Percentiles rank a stretch among this genome's conserved stretches.
Evolutionary conservation across 2,329 filamentous ascomycete genomes (phyloP).

Genomic region (Botrytis sinoallii): DNA sequence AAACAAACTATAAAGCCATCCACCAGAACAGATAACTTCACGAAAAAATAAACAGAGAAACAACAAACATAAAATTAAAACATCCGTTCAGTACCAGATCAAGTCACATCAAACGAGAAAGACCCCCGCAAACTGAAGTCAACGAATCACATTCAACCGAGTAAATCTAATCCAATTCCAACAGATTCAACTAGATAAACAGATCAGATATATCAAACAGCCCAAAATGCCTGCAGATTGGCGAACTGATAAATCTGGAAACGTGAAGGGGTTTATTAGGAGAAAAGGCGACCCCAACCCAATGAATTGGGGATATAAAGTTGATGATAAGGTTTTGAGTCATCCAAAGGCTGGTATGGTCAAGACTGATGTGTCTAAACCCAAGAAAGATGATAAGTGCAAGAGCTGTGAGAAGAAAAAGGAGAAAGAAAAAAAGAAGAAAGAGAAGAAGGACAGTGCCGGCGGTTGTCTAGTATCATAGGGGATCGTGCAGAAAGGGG

Average conservation of each 20-base stretch:
- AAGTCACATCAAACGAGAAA: neutral
- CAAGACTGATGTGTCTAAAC: neutral
- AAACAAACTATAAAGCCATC: neutral
- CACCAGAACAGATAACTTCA: neutral
- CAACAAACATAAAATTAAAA: neutral
- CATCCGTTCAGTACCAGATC: neutral
- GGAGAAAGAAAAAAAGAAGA: neutral
- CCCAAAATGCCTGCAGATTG: neutral
- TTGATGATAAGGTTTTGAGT: neutral
- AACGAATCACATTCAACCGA: neutral
- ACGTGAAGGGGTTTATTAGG: neutral
- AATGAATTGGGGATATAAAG: neutral
- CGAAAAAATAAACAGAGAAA: neutral
- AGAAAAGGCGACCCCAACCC: constrained; percentile 6
- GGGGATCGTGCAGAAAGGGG: too few relatives aligned
- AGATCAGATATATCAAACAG: neutral
- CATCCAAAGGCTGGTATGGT: neutral
- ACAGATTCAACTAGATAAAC: neutral
- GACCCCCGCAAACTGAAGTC: neutral
- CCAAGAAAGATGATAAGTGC: neutral
- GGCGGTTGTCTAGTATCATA: neutral
- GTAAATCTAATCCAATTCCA: neutral
- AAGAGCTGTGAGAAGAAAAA: neutral
- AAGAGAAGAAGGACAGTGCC: neutral
- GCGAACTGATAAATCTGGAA: neutral